A percentile compares a stretch with the other conserved stretches of the same genome.
Conservation (phyloP, 148 eudicot genomes). For the Dianthus caryophyllus region DNA sequence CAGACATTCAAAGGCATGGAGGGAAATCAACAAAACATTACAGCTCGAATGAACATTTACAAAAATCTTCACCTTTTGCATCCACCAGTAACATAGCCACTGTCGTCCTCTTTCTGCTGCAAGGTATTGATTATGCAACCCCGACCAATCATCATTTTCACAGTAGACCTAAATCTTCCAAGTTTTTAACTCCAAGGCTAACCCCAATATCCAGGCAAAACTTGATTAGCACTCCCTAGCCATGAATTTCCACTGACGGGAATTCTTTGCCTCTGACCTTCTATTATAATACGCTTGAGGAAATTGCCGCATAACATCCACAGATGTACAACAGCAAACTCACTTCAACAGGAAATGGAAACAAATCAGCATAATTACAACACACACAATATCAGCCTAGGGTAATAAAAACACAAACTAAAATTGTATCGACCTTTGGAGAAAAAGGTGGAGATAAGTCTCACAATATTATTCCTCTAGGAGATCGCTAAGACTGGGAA, state of each 20-base stretch:
- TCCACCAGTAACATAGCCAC: constrained; percentile 73
- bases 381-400: not conserved
- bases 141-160: constrained; percentile 64
- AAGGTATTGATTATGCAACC: constrained; percentile 32
- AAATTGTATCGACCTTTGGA: not conserved
- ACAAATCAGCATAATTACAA: constrained; percentile 16
- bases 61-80: constrained; percentile 66
- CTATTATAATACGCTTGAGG: constrained; percentile 40
- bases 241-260: constrained; percentile 29
- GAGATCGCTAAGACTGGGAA: too few relatives aligned
- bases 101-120: constrained; percentile 53
- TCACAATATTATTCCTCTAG: too few relatives aligned
- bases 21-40: not conserved
- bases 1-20: constrained; percentile 12
- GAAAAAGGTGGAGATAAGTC: too few relatives aligned
- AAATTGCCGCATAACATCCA: constrained; percentile 66
- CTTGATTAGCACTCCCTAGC: constrained; percentile 21
- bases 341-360: constrained; percentile 6
- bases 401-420: not conserved
- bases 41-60: constrained; percentile 9
- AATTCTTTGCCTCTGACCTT: constrained; percentile 31
- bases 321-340: constrained; percentile 21
- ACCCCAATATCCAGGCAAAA: constrained; percentile 34
- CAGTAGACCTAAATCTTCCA: constrained; percentile 29
- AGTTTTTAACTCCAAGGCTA: constrained; percentile 21